Evolutionary conservation across 768 basidiomycete genomes (phyloP).

Genomic region (Boletus subcaerulescens): DNA sequence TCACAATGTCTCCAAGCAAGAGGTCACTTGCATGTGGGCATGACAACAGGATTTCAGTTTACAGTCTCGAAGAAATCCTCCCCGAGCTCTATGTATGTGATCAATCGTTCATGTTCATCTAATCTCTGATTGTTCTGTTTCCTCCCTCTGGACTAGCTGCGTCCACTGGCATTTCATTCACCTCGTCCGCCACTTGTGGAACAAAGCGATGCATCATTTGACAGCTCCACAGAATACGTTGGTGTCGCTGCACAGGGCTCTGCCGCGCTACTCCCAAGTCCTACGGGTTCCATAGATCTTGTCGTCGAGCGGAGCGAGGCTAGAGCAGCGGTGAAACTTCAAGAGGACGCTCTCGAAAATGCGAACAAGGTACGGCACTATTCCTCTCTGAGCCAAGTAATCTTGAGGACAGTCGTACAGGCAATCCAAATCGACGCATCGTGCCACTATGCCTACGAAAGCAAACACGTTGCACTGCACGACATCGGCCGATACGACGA

Average conservation of each 20-base stretch:
- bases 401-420: not conserved
- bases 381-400: not conserved
- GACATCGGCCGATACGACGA: not conserved
- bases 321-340: not conserved
- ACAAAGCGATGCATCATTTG: too few relatives aligned
- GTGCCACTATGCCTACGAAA: not conserved
- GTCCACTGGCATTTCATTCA: not conserved
- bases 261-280: not conserved
- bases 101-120: too few relatives aligned
- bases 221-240: too few relatives aligned
- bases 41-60: not conserved
- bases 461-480: not conserved
- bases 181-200: not conserved
- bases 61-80: not conserved
- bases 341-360: not conserved
- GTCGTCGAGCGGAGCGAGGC: not conserved
- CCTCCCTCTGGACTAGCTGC: not conserved
- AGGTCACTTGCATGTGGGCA: not conserved
- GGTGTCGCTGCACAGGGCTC: too few relatives aligned
- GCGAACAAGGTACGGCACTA: not conserved
- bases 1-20: not conserved
- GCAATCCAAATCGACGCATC: not conserved
- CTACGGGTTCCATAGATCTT: not conserved
- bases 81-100: not conserved
- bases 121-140: not conserved